Conservation (phyloP, 306 rosid species). For the Potentilla sterilis region DNA sequence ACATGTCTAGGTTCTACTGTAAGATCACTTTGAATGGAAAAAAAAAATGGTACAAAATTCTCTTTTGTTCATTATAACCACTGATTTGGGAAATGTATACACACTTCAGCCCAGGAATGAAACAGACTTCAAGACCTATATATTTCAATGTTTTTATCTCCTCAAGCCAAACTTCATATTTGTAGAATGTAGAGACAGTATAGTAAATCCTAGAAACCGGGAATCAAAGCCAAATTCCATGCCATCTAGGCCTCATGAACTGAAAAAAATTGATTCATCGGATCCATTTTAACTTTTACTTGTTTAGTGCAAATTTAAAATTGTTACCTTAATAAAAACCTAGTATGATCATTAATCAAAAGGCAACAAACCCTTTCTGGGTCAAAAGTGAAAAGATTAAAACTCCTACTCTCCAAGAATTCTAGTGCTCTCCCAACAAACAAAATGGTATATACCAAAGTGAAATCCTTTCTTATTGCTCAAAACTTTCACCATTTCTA, state of each 20-base stretch:
- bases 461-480: background rate
- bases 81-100: constrained; percentile 2
- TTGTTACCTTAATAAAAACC: too few species aligned
- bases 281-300: too few species aligned
- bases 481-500: background rate
- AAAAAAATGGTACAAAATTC: background rate
- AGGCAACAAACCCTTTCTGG: background rate
- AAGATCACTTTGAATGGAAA: background rate
- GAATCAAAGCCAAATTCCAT: too few species aligned
- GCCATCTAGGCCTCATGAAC: too few species aligned
- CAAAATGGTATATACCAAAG: background rate
- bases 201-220: too few species aligned
- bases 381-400: background rate
- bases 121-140: background rate
- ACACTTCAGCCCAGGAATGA: background rate
- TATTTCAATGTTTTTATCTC: background rate
- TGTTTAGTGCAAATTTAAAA: too few species aligned
- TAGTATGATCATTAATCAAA: background rate
- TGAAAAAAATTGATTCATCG: too few species aligned
- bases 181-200: background rate
- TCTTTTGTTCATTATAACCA: background rate
- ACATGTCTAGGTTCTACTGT: background rate
- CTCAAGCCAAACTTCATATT: background rate
- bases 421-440: background rate
- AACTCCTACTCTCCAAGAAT: background rate